Base-by-base conservation (phyloP, 2,329 filamentous ascomycete species). In the Fusarium subglutinans region DNA sequence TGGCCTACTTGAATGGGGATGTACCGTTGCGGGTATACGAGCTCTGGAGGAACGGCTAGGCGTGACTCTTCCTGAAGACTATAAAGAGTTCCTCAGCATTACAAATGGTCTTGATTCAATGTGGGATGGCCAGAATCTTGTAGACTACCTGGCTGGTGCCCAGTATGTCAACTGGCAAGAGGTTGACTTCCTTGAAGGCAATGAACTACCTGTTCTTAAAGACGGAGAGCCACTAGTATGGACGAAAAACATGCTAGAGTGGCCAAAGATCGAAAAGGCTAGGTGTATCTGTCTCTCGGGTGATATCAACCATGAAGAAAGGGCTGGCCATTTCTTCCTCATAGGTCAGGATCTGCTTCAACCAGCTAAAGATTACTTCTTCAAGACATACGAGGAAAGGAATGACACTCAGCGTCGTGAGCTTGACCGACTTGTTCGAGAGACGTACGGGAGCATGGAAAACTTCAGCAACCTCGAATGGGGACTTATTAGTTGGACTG, bases 301-400 rank as follows among this genome's bases (percentile, higher is more conserved):
- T 0, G 38, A 45, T 15, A 14, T 37, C 3, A n/a, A 48, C 18
- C 22, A 54, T 4, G 12, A n/a, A 8, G 30, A 69, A 18, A 48
- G 22, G 30, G 24, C 18, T 8, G 55, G 30, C 5, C 15, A 43
- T 33, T 11, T 69, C 13, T 30, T 69, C 6, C 55, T 69, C 8
- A 9, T 69, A 8, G 30, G 41, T 6, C 47, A 58, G 9, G 64
- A 69, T 3, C 20, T 62, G 1, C 20, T 69, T 11, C 48, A 63
- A 8, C 64, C 55, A 22, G 30, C 66, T 1, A 69, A 69, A 12
- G 64, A 63, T 4, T 69, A 44, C 38, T 69, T 69, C 30, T 54
- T 69, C 24, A 62, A 40, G 4, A 20, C 26, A 4, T 69, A 54
- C 15, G 20, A 63, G 22, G 37, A 63, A 5, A 24, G 47, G 9